These are phyloP conservation scores for Hypoxylon sp. DNA, from an alignment of 2,329 filamentous ascomycete genomes.

Conservation along the genomic window DNA sequence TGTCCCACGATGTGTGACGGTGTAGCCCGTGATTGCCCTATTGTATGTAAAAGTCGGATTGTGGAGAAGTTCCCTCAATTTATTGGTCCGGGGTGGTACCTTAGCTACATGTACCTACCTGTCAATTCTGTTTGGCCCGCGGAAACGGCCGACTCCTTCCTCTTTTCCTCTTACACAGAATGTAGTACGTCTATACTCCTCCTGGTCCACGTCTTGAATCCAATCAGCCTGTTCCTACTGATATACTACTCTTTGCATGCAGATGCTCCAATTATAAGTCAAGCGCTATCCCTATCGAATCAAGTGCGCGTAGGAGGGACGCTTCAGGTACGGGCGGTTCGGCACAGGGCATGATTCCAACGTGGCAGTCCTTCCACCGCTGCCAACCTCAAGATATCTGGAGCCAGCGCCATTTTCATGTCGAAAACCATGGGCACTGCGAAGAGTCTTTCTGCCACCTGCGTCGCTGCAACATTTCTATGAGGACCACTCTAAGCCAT, in stretches of 20 bases:
- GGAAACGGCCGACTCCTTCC: slow-evolving; percentile 26
- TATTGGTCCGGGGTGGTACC: too few species aligned
- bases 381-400: slow-evolving; percentile 12
- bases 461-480: background rate
- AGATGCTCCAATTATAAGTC: slow-evolving; percentile 28
- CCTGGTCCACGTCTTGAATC: slow-evolving; percentile 2
- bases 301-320: slow-evolving; percentile 7
- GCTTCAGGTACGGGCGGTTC: slow-evolving; percentile 13
- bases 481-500: slow-evolving; percentile 13
- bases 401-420: slow-evolving; percentile 17
- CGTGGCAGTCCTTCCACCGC: slow-evolving; percentile 47
- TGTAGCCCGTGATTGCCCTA: slow-evolving; percentile 14
- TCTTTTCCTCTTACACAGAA: slow-evolving; percentile 27
- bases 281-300: slow-evolving; percentile 11
- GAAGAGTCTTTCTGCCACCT: slow-evolving; percentile 4
- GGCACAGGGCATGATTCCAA: slow-evolving; percentile 44
- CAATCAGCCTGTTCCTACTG: slow-evolving; percentile 15
- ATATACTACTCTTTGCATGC: slow-evolving; percentile 18
- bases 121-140: slow-evolving; percentile 14
- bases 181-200: slow-evolving; percentile 12
- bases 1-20: slow-evolving; percentile 30
- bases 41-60: slow-evolving; percentile 11
- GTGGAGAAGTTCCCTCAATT: slow-evolving; percentile 29
- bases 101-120: too few species aligned
- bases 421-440: slow-evolving; percentile 11